Evolutionary conservation across 441 rosid genomes (phyloP).

Genomic region (Pelargonium cotyledonis): DNA sequence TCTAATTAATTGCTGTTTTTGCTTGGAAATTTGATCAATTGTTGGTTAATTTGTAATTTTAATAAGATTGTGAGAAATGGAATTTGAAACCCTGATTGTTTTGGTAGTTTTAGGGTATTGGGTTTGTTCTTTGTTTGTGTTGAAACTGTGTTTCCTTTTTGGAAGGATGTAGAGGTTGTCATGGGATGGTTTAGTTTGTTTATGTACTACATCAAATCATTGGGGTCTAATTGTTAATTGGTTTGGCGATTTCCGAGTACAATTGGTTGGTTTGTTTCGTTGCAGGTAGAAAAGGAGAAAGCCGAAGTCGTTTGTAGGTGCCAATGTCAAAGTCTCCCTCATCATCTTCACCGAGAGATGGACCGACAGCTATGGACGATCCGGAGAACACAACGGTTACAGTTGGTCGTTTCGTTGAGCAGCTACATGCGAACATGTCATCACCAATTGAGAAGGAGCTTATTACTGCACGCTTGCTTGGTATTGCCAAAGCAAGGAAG

Average conservation of each 20-base stretch:
- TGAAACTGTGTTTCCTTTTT: too few species aligned
- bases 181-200: too few species aligned
- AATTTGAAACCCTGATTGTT: too few species aligned
- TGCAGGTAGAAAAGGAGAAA: constrained; percentile 29
- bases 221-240: not conserved
- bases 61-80: too few species aligned
- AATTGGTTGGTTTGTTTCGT: not conserved
- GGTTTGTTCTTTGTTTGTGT: too few species aligned
- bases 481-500: constrained; percentile 61
- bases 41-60: too few species aligned
- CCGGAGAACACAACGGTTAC: constrained; percentile 52
- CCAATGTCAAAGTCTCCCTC: constrained; percentile 63
- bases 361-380: constrained; percentile 42
- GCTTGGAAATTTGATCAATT: too few species aligned
- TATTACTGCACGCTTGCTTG: constrained; percentile 61
- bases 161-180: too few species aligned
- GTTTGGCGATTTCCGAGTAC: not conserved
- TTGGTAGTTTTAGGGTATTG: too few species aligned
- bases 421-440: constrained; percentile 61
- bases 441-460: constrained; percentile 72
- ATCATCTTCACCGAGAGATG: constrained; percentile 41
- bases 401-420: constrained; percentile 70
- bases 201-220: not conserved
- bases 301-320: constrained; percentile 26
- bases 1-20: too few species aligned